Evolutionary conservation across 2,329 filamentous ascomycete species (phyloP), one percentile per base, ranked within the genome.

Genomic region (Colletotrichum limetticola): DNA sequence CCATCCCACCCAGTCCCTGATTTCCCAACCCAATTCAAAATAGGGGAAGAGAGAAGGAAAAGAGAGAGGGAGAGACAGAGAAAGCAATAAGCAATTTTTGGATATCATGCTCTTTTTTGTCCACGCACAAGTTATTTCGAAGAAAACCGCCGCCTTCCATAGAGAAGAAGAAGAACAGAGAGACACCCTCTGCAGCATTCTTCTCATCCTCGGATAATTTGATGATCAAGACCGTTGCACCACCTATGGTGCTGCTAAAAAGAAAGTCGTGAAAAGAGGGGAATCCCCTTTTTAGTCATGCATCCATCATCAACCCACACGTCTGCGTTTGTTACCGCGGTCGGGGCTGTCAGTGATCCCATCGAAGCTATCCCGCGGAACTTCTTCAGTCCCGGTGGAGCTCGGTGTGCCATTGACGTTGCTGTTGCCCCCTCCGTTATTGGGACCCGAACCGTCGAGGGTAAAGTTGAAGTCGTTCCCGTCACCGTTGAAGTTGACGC

Each of bases 391-490:
- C 2, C 81, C 84, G 1, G 83, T 83, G 12, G 86, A 82, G 72
- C 86, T 89, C 3, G 85, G 83, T 11, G 84, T 84, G 69, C 85
- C 80, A 26, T 82, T 79, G 66, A 58, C 76, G 71, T 77, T 75
- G 3, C 1, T 19, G 6, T 19, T 19, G 52, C 76, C 76, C 72
- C 75, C 79, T 24, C 78, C 78, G 35, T 78, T 74, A 49, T 76
- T 76, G 16, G 76, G 42, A 14, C 76, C 75, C 68, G 66, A 77
- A 60, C 80, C 77, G 67, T 88, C 86, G 6, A 89, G 81, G 46
- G 82, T 84, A 74, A 90, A 89, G 76, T 87, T 86, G 68, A 90
- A 88, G 74, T 89, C 87, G 35, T 83, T 81, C 9, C 84, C 84
- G 59, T 86, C 85, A 12, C 81, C 78, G 35, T 75, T 81, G 71